Evolutionary conservation across 805 yeast genomes (phyloP), one percentile per base, ranked within the genome.

Genomic region (Wickerhamia fluorescens): DNA sequence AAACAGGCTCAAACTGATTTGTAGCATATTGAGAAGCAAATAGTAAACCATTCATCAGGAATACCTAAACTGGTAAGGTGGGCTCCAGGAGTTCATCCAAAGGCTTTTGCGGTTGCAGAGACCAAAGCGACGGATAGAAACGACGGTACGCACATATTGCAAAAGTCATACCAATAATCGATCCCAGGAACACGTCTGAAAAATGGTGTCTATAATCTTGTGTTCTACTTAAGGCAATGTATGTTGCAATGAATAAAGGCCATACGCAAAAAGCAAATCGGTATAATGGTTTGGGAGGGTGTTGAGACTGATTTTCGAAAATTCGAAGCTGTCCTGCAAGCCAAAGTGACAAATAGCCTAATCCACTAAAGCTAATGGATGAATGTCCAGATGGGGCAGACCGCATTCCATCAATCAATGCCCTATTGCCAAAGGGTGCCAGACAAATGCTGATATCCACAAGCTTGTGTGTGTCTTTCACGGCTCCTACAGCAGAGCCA

Each of bases 381-480:
- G 64, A 54, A 36, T 59, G 66, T 19, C 66, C 68, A 23, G 60
- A 54, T 5, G 68, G 68, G 6, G 64, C 57, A 12, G 64, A 57
- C 32, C 58, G 55, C 54, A 59, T 44, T 4, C 68, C 68, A 33
- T 61, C 68, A 9, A 37, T 24, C 14, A 59, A 38, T 11, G 40
- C 36, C 34, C 38, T 34, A 11, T 36, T 32, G 4, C 63, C 61
- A 24, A 57, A 39, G 1, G 61, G 59, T 1, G 51, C 46, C 3
- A 60, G 46, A 34, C 68, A 61, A 3, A 55, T 56, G 10, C 45
- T 42, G 16, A 56, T 34, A 14, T 47, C 53, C 6, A 58, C 62
- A 23, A 47, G 48, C 16, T 10, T 30, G 24, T 49, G 39, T n/a
- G 17, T 10, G 2, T 34, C 16, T n/a, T n/a, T n/a, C 2, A 57